Percentiles rank a stretch among this genome's conserved stretches.
Conservation (phyloP, 176 grass and related monocot genomes). For the Oryza coarctata region DNA sequence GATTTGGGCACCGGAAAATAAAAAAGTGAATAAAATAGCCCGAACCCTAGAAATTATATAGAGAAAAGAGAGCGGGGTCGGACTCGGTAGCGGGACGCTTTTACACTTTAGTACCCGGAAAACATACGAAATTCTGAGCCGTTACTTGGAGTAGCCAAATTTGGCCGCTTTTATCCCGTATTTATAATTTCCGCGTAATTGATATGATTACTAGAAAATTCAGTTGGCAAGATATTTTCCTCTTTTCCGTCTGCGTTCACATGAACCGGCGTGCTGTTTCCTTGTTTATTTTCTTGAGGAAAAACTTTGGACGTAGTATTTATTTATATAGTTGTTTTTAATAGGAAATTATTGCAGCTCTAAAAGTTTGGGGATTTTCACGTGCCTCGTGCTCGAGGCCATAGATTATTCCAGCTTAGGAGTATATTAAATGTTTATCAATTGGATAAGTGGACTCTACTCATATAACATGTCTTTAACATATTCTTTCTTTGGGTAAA, state of each 20-base stretch:
- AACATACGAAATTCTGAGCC: neutral
- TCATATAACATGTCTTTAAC: too few species aligned
- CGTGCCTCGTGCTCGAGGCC: too few species aligned
- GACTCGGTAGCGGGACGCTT: neutral
- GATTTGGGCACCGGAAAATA: neutral
- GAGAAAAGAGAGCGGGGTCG: neutral
- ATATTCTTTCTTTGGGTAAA: too few species aligned
- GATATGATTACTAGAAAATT: neutral
- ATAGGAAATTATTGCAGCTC: neutral
- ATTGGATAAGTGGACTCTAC: too few species aligned
- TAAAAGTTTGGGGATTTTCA: neutral
- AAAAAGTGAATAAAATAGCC: neutral
- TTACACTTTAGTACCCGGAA: neutral
- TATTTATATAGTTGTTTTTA: neutral
- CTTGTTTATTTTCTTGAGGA: neutral
- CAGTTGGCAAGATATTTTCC: slow-evolving; percentile 24
- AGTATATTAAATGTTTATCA: too few species aligned
- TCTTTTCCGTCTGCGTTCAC: neutral
- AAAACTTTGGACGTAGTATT: neutral
- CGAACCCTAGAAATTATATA: neutral
- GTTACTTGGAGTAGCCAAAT: neutral
- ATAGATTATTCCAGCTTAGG: neutral
- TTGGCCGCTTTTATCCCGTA: neutral
- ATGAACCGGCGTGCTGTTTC: neutral
- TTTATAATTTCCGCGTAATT: neutral